A percentile compares a stretch with the other conserved stretches of the same genome.
phyloP scores from a whole-genome alignment of 768 basidiomycete genomes.

The Rhodotorula toruloides region DNA sequence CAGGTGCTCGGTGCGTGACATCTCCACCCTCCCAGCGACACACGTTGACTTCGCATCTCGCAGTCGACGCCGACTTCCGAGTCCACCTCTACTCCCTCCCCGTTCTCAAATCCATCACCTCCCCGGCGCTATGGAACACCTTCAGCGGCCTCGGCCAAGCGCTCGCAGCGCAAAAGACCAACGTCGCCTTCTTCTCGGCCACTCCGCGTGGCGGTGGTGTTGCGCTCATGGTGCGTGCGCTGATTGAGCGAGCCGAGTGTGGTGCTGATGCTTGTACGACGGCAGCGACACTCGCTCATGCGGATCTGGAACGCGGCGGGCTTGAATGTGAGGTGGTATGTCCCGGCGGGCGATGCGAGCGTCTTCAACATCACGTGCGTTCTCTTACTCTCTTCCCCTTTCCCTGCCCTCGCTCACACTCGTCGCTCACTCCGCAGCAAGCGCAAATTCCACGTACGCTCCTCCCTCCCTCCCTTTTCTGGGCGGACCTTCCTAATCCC shows the following conservation, averaged over 20 bases:
- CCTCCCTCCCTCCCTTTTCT: neutral
- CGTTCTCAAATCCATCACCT: slow-evolving; percentile 3
- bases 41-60: neutral
- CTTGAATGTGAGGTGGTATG: slow-evolving; percentile 76
- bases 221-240: slow-evolving; percentile 62
- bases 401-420: neutral
- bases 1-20: slow-evolving; percentile 17
- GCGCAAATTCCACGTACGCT: slow-evolving; percentile 44
- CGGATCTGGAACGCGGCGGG: slow-evolving; percentile 74
- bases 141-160: slow-evolving; percentile 77
- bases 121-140: slow-evolving; percentile 57
- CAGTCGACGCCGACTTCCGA: slow-evolving; percentile 28
- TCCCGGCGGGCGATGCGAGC: slow-evolving; percentile 42
- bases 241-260: neutral
- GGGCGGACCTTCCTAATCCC: neutral
- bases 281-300: slow-evolving; percentile 77
- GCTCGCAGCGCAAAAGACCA: slow-evolving; percentile 75
- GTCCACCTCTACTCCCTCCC: slow-evolving; percentile 22
- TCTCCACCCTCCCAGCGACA: too few species aligned
- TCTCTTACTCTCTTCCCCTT: neutral
- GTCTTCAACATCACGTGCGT: slow-evolving; percentile 21
- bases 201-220: slow-evolving; percentile 96
- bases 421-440: slow-evolving; percentile 23
- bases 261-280: neutral
- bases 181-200: slow-evolving; percentile 89